Evolutionary conservation across 2,329 filamentous ascomycete genomes (phyloP).

Genomic region (Fusarium nygamai): DNA sequence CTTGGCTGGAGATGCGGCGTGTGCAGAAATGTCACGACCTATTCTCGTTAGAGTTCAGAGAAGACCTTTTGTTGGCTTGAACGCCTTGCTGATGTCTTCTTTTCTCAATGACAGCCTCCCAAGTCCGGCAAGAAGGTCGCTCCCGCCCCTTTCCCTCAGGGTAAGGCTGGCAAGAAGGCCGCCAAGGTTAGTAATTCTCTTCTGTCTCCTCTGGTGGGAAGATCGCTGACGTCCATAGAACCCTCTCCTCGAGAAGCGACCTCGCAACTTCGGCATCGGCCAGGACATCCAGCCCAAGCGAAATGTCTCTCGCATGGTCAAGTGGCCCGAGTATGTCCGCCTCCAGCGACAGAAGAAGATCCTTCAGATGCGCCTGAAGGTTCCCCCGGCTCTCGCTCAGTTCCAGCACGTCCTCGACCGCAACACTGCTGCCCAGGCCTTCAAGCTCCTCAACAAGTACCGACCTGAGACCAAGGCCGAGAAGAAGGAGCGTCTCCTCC

Average conservation of each 20-base stretch:
- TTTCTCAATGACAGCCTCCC: constrained; percentile 99
- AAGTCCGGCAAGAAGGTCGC: constrained; percentile 98
- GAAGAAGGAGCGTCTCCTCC: constrained; percentile 99
- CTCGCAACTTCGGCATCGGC: constrained; percentile 98
- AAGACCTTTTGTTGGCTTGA: constrained; percentile 79
- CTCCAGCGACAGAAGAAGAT: constrained; percentile 96
- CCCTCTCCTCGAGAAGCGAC: constrained; percentile 98
- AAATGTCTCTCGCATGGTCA: constrained; percentile 98
- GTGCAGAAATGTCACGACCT: constrained; percentile 66
- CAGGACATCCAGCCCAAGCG: constrained; percentile 98
- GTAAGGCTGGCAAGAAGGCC: constrained; percentile 95
- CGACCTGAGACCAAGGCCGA: constrained; percentile 98
- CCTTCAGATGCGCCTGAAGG: constrained; percentile 98
- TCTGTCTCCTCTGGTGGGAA: background rate
- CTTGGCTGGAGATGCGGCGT: constrained; percentile 70
- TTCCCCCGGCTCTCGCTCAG: constrained; percentile 95
- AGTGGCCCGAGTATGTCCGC: constrained; percentile 99
- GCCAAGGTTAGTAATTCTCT: constrained; percentile 79
- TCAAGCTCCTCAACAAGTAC: constrained; percentile 99
- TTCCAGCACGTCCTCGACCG: constrained; percentile 97
- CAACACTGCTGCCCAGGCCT: constrained; percentile 94
- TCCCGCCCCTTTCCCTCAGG: constrained; percentile 93
- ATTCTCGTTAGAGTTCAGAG: constrained; percentile 92
- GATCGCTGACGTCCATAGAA: constrained; percentile 68
- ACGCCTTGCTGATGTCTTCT: constrained; percentile 95